These are phyloP conservation scores for Talaromyces funiculosus DNA, from an alignment of 2,329 filamentous ascomycete genomes.

Conservation along the genomic window DNA sequence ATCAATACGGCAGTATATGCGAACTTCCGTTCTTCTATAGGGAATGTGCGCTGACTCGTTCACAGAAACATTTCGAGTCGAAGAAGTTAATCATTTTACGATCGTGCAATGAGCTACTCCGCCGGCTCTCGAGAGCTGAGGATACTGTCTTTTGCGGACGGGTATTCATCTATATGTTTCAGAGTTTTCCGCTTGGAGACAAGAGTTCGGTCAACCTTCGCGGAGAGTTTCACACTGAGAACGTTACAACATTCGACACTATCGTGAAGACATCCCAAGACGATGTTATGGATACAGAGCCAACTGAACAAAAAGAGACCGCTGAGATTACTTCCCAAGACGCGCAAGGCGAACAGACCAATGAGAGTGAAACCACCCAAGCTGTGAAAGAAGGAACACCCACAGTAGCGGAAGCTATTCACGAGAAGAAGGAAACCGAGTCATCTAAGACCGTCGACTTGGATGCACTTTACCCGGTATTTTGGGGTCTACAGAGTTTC, in stretches of 20 bases:
- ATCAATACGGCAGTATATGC: slow-evolving; percentile 66
- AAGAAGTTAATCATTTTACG: slow-evolving; percentile 88
- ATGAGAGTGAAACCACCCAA: slow-evolving; percentile 14
- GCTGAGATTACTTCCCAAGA: slow-evolving; percentile 29
- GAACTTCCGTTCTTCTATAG: not conserved
- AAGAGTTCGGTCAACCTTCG: slow-evolving; percentile 95
- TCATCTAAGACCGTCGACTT: slow-evolving; percentile 55
- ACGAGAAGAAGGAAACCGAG: slow-evolving; percentile 19
- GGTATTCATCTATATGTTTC: slow-evolving; percentile 98
- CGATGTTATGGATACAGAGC: slow-evolving; percentile 59
- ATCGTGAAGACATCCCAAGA: slow-evolving; percentile 35
- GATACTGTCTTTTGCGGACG: slow-evolving; percentile 96
- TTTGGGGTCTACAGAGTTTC: slow-evolving; percentile 87
- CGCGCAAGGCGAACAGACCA: slow-evolving; percentile 20
- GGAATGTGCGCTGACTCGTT: slow-evolving; percentile 19
- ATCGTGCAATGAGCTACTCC: slow-evolving; percentile 90
- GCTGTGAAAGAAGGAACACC: slow-evolving; percentile 8
- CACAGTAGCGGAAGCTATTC: not conserved
- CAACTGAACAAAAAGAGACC: slow-evolving; percentile 33
- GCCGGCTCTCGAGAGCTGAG: slow-evolving; percentile 86
- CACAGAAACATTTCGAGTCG: slow-evolving; percentile 63
- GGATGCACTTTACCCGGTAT: slow-evolving; percentile 76
- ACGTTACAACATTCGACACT: slow-evolving; percentile 78
- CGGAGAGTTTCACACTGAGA: slow-evolving; percentile 93
- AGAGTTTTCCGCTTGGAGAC: slow-evolving; percentile 93